A percentile compares a stretch with the other conserved stretches of the same genome.
phyloP scores from a whole-genome alignment of 148 eudicot species.

The Silene conica region DNA sequence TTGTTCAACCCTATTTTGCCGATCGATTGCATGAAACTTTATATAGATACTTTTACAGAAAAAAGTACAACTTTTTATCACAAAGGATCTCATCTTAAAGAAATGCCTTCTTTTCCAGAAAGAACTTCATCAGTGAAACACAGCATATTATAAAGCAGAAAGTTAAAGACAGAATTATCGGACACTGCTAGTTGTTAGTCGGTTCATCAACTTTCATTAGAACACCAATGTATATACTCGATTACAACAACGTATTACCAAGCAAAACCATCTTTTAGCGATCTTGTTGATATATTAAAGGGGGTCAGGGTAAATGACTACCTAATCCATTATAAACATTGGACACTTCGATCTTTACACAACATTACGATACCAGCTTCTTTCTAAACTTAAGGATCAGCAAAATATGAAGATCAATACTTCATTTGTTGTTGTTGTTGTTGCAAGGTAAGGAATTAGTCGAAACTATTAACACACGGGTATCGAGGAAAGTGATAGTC shows the following conservation, averaged over 20 bases:
- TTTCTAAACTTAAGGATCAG: constrained; percentile 14
- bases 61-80: neutral
- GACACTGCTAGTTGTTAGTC: neutral
- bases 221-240: constrained; percentile 8
- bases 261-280: constrained; percentile 5
- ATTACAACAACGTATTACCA: neutral
- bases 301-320: constrained; percentile 23
- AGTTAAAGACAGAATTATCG: neutral
- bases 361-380: constrained; percentile 16
- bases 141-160: neutral
- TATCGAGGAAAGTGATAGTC: constrained; percentile 70
- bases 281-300: constrained; percentile 2
- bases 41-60: neutral
- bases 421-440: too few relatives aligned
- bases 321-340: constrained; percentile 23
- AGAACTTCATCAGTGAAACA: neutral
- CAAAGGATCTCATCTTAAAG: neutral
- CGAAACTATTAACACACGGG: constrained; percentile 48
- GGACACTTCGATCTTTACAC: constrained; percentile 25
- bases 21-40: too few relatives aligned
- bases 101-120: neutral
- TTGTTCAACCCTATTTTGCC: too few relatives aligned
- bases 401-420: neutral
- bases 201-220: neutral
- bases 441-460: constrained; percentile 18